Evolutionary conservation across 2,329 filamentous ascomycete genomes (phyloP), one percentile per base, ranked within the genome.

Genomic region (Thelonectria blattea): DNA sequence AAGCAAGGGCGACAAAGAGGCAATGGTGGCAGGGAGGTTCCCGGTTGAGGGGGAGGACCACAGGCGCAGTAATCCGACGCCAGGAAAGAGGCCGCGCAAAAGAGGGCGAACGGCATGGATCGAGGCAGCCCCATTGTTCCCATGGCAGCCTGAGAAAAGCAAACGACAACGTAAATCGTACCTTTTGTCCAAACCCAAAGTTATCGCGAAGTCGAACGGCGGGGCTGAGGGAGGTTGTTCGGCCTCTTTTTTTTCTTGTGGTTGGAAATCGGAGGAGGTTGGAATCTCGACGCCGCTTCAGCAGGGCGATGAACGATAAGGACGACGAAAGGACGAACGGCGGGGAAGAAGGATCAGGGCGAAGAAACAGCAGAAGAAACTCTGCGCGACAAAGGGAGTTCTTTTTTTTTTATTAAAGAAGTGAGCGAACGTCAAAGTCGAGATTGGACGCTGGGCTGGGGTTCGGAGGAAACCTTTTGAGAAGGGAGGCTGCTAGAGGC

Each of bases 401-500:
- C 68, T 65, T 68, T 60, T 69, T 65, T 62, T 58, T 60, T 68
- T 65, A 61, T 66, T 62, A 57, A 64, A 61, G 56, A 61, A 56
- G 58, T 17, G 47, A 56, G 27, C 54, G 58, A 63, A 30, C 45
- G 45, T 47, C 45, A 49, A 58, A 60, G 56, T 64, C 65, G 53
- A 68, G 50, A 64, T 64, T 60, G 61, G 61, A 54, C 64, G 59
- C 65, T 67, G 53, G 60, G 59, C 54, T 58, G 65, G 60, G 58
- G 60, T 68, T 66, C 60, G 62, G 66, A 60, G 65, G 64, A 67
- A 56, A 56, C 63, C 48, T 68, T 70, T 69, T 71, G 68, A 71
- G 72, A 69, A 66, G 63, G 69, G 66, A 67, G 69, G 68, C 70
- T 73, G 68, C 45, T 7, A 47, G 20, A 27, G 45, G n/a, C 70